Conservation (phyloP, 1,284 basidiomycete species). For the Ganoderma boninense region DNA sequence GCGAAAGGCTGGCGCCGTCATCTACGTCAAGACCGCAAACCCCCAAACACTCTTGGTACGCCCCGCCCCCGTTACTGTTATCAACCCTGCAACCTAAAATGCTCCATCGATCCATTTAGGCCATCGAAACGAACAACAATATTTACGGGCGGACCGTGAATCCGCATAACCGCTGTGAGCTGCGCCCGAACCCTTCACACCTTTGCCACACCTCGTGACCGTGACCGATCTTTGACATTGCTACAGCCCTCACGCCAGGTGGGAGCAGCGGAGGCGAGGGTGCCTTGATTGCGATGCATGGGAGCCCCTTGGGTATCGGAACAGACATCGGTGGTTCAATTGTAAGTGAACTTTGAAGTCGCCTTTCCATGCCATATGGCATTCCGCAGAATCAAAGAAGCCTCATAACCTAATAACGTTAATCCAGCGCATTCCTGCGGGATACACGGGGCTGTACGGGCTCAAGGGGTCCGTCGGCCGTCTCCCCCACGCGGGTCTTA, state of each 20-base stretch:
- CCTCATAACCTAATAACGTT: slow-evolving; percentile 23
- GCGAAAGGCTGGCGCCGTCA: slow-evolving; percentile 60
- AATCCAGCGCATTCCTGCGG: slow-evolving; percentile 52
- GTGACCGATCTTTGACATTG: slow-evolving; percentile 24
- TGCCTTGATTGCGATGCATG: slow-evolving; percentile 65
- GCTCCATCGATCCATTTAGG: slow-evolving; percentile 39
- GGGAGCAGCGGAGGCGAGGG: slow-evolving; percentile 73
- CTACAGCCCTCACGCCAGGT: slow-evolving; percentile 55
- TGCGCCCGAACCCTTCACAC: neutral
- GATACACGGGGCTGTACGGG: slow-evolving; percentile 62
- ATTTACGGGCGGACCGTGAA: slow-evolving; percentile 62
- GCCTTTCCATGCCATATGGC: slow-evolving; percentile 3
- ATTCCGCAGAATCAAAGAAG: slow-evolving; percentile 20
- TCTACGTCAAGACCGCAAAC: slow-evolving; percentile 66
- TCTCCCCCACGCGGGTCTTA: slow-evolving; percentile 58
- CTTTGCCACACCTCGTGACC: slow-evolving; percentile 13
- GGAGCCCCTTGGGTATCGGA: slow-evolving; percentile 66
- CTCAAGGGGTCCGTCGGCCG: slow-evolving; percentile 61
- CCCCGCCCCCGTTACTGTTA: slow-evolving; percentile 23
- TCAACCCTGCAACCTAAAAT: slow-evolving; percentile 9
- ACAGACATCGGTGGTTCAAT: slow-evolving; percentile 65
- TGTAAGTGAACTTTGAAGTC: slow-evolving; percentile 38
- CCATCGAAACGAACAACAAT: slow-evolving; percentile 59
- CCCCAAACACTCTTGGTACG: slow-evolving; percentile 60
- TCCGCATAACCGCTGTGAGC: slow-evolving; percentile 57